Evolutionary conservation across 176 grass and related monocot genomes (phyloP).

Genomic region (Microstegium vimineum): DNA sequence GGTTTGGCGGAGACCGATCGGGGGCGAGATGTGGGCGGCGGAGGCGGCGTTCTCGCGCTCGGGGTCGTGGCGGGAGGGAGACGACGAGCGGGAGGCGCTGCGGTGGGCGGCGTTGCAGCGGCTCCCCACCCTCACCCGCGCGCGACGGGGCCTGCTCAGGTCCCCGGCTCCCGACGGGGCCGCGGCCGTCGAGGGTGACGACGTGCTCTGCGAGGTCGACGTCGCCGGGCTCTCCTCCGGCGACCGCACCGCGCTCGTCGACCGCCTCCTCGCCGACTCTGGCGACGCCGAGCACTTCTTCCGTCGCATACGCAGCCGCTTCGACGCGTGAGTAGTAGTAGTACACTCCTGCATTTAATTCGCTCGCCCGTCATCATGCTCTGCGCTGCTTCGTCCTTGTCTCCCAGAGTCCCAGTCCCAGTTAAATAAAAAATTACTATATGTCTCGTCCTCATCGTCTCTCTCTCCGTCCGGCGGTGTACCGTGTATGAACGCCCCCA

Average conservation of each 20-base stretch:
- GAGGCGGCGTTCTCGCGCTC: constrained; percentile 79
- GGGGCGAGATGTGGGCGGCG: constrained; percentile 62
- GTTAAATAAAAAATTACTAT: not conserved
- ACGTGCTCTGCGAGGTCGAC: constrained; percentile 71
- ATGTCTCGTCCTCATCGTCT: not conserved
- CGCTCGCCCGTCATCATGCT: not conserved
- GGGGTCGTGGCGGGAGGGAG: constrained; percentile 67
- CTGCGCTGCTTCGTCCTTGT: not conserved
- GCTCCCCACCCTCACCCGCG: constrained; percentile 75
- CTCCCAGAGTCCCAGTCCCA: not conserved
- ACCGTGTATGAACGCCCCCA: not conserved
- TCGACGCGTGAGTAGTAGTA: constrained; percentile 80
- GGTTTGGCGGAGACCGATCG: constrained; percentile 1
- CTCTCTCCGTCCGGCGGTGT: not conserved
- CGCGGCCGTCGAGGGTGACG: not conserved
- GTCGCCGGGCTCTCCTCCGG: constrained; percentile 61
- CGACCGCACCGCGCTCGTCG: constrained; percentile 79
- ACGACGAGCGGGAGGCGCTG: constrained; percentile 83
- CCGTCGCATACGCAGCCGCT: constrained; percentile 79
- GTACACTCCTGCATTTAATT: not conserved
- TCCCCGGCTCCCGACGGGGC: not conserved
- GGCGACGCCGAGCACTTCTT: constrained; percentile 83
- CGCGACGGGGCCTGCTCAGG: constrained; percentile 64
- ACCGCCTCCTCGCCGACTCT: constrained; percentile 79
- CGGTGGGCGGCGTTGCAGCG: constrained; percentile 81